Evolutionary conservation across 768 basidiomycete genomes (phyloP).

Genomic region (Boletus rubescentipes): DNA sequence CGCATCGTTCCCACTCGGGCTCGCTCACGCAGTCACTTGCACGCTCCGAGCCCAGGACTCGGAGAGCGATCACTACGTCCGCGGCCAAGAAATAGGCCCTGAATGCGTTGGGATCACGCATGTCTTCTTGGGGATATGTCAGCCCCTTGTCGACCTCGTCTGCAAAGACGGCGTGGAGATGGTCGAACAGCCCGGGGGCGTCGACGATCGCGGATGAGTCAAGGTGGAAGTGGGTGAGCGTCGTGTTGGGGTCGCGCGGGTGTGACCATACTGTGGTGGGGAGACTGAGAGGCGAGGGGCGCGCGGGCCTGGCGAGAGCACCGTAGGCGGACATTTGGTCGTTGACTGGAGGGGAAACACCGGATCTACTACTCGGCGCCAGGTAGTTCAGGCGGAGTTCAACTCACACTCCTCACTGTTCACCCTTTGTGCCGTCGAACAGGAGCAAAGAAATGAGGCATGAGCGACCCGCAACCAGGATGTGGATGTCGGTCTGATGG

Average conservation of each 20-base stretch:
- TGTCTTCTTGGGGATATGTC: conserved; percentile 85
- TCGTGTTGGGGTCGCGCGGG: conserved; percentile 22
- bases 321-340: conserved; percentile 68
- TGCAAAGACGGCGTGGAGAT: conserved; percentile 64
- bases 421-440: too few relatives aligned
- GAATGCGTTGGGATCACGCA: conserved; percentile 54
- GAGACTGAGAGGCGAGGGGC: conserved; percentile 35
- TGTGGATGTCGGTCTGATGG: too few relatives aligned
- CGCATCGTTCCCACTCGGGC: neutral
- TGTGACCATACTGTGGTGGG: conserved; percentile 50
- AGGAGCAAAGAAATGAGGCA: too few relatives aligned
- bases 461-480: too few relatives aligned
- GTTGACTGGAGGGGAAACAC: too few relatives aligned
- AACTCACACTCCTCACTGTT: too few relatives aligned
- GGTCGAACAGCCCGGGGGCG: conserved; percentile 52
- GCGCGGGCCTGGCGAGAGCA: conserved; percentile 41
- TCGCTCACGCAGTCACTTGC: too few relatives aligned
- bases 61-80: conserved; percentile 65
- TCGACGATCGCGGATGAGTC: conserved; percentile 25
- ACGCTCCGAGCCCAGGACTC: conserved; percentile 31
- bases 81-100: conserved; percentile 74
- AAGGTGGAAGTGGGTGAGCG: conserved; percentile 39
- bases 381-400: too few relatives aligned
- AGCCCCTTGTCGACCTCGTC: conserved; percentile 70
- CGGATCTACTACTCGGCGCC: too few relatives aligned